Conservation (phyloP, 345 rosid species). For the Rhodomyrtus tomentosa region DNA sequence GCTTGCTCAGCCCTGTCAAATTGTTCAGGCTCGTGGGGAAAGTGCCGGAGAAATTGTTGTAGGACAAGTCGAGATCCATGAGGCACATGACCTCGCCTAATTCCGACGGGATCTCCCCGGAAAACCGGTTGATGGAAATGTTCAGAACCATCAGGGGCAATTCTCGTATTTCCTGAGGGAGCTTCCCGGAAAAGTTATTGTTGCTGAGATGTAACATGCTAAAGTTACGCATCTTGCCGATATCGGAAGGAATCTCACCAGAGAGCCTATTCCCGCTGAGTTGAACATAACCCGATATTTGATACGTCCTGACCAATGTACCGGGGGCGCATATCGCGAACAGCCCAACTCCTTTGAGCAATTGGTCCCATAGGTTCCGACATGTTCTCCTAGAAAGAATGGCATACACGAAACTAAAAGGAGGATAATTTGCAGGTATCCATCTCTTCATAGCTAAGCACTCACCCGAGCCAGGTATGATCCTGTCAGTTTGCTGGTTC, state of each 20-base stretch:
- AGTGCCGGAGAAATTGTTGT: slow-evolving; percentile 68
- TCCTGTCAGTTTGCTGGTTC: slow-evolving; percentile 19
- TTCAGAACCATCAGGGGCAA: slow-evolving; percentile 73
- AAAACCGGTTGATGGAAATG: slow-evolving; percentile 44
- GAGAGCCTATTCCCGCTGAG: slow-evolving; percentile 62
- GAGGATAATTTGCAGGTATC: slow-evolving; percentile 92
- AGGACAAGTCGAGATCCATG: slow-evolving; percentile 71
- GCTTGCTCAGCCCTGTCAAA: slow-evolving; percentile 56
- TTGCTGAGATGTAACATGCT: slow-evolving; percentile 63
- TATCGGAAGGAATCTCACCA: slow-evolving; percentile 48
- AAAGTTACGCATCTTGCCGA: slow-evolving; percentile 51
- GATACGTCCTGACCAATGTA: slow-evolving; percentile 13
- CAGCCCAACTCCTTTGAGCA: slow-evolving; percentile 60
- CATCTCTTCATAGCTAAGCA: slow-evolving; percentile 77
- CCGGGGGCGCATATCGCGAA: slow-evolving; percentile 48
- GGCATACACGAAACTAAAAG: slow-evolving; percentile 61
- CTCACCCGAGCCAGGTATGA: slow-evolving; percentile 59
- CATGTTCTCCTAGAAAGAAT: slow-evolving; percentile 68
- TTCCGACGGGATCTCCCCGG: slow-evolving; percentile 58
- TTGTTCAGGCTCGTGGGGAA: slow-evolving; percentile 55
- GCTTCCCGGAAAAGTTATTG: slow-evolving; percentile 40
- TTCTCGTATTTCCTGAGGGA: slow-evolving; percentile 48
- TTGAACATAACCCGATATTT: slow-evolving; percentile 72
- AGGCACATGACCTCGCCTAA: slow-evolving; percentile 54
- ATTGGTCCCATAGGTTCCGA: slow-evolving; percentile 56